Evolutionary conservation across 2,329 filamentous ascomycete species (phyloP), one percentile per base, ranked within the genome.

Genomic region (Venturia oleaginea): DNA sequence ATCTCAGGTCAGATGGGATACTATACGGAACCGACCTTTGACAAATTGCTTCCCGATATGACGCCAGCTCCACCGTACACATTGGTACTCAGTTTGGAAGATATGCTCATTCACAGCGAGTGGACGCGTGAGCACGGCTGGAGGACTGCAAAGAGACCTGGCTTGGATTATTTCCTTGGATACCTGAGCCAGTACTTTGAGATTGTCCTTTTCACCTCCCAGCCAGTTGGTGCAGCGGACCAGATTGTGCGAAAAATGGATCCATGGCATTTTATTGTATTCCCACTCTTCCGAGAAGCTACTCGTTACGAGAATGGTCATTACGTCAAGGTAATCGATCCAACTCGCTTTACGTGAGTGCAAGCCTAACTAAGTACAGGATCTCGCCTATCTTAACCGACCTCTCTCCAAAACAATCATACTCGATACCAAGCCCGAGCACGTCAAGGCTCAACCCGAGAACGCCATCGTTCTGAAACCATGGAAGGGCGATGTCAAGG

Each of bases 151-250:
- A 99, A 99, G 80, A 86, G 94, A 61, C 94, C 94, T 42, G 94
- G 94, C 57, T 85, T 95, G 67, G 94, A 99, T 78, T 99, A 99
- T 80, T 99, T 99, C 80, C 80, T 99, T 68, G 90, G 91, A 72
- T 99, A 99, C 76, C 84, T 99, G 60, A 93, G 90, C 77, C 92
- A 97, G 76, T 97, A 99, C 82, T 99, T 97, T 74, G 94, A 99
- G 76, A 82, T 99, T 64, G 94, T 97, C 62, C 86, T 99, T 68
- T 99, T 97, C 79, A 99, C 94, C 38, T 90, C 85, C 46, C 88
- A 94, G 59, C 92, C 93, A 0, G 91, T 87, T 72, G 87, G 86
- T 72, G 89, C 91, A 73, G 93, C 87, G 34, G 92, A 97, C 70
- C 91, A 91, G 30, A 84, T 99, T 62, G 85, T 97, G 69, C 87